Percentiles rank a stretch among this genome's conserved stretches.
Evolutionary conservation across 1,284 basidiomycete genomes (phyloP).

Genomic region (Vanrija sp.): DNA sequence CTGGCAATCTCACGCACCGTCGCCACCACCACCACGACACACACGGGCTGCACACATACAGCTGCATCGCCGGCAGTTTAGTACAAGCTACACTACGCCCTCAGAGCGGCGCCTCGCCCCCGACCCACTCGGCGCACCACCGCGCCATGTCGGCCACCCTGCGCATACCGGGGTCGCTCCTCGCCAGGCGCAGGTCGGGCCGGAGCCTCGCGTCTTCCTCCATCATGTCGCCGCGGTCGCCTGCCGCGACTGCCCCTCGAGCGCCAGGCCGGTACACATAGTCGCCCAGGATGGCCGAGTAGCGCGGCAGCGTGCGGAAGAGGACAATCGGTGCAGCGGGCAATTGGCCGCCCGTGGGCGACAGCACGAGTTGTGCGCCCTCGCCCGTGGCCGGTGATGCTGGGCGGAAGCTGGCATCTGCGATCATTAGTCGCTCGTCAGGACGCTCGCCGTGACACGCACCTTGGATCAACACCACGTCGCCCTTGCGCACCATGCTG

Average conservation of each 20-base stretch:
- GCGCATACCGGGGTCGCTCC: conserved; percentile 35
- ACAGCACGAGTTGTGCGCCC: conserved; percentile 26
- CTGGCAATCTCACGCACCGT: too few species aligned
- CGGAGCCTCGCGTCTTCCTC: conserved; percentile 18
- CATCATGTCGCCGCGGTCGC: conserved; percentile 1
- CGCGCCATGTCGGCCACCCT: conserved; percentile 29
- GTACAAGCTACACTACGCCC: background rate
- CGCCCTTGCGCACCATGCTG: conserved; percentile 30
- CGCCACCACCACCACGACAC: too few species aligned
- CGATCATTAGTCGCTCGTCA: background rate
- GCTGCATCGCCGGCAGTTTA: too few species aligned
- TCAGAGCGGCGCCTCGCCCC: conserved; percentile 24
- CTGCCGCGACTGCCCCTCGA: background rate
- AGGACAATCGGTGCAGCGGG: conserved; percentile 22
- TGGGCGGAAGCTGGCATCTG: conserved; percentile 31
- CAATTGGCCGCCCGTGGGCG: conserved; percentile 3
- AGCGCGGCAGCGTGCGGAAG: conserved; percentile 40
- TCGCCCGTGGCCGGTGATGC: conserved; percentile 15
- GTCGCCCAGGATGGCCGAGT: conserved; percentile 16
- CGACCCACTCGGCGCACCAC: conserved; percentile 42
- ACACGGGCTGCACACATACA: too few species aligned
- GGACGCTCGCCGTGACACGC: conserved; percentile 8
- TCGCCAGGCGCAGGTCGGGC: conserved; percentile 36
- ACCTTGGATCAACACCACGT: conserved; percentile 40
- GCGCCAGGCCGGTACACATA: conserved; percentile 21